phyloP scores from a whole-genome alignment of 805 yeast species.

The Saccharomycopsis babjevae region DNA sequence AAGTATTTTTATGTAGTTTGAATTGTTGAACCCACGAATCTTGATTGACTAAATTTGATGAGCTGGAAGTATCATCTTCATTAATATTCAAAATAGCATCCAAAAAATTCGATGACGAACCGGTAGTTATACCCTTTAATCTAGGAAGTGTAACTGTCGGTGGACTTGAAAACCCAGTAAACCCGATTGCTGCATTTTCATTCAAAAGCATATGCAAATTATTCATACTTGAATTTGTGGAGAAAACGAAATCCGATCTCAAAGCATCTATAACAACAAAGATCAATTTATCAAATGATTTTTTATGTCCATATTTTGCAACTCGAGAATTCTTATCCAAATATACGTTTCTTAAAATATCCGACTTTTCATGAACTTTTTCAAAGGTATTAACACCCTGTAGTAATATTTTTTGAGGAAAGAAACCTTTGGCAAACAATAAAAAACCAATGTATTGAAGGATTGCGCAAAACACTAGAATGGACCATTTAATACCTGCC shows the following conservation, averaged over 20 bases:
- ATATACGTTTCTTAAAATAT: background rate
- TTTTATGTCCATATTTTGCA: conserved; percentile 24
- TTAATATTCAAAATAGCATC: conserved; percentile 93
- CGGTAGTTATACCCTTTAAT: conserved; percentile 86
- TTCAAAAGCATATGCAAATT: conserved; percentile 57
- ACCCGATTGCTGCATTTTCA: conserved; percentile 68
- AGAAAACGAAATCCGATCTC: conserved; percentile 77
- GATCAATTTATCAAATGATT: conserved; percentile 51
- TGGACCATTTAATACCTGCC: conserved; percentile 3
- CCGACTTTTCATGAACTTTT: conserved; percentile 22
- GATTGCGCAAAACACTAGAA: conserved; percentile 3
- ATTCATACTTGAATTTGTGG: conserved; percentile 52
- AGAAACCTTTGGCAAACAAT: conserved; percentile 72
- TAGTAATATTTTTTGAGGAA: conserved; percentile 77
- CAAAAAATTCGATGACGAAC: conserved; percentile 85
- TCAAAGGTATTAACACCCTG: conserved; percentile 42
- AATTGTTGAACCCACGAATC: conserved; percentile 87
- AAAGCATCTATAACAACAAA: conserved; percentile 89
- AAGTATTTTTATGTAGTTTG: conserved; percentile 18
- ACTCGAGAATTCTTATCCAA: conserved; percentile 20
- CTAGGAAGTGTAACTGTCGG: conserved; percentile 96
- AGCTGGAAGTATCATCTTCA: conserved; percentile 70
- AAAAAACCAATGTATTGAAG: conserved; percentile 45
- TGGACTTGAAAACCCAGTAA: conserved; percentile 86
- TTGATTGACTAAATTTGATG: conserved; percentile 52